Evolutionary conservation across 345 rosid species (phyloP), one percentile per base, ranked within the genome.

Genomic region (Clarkia xantiana): DNA sequence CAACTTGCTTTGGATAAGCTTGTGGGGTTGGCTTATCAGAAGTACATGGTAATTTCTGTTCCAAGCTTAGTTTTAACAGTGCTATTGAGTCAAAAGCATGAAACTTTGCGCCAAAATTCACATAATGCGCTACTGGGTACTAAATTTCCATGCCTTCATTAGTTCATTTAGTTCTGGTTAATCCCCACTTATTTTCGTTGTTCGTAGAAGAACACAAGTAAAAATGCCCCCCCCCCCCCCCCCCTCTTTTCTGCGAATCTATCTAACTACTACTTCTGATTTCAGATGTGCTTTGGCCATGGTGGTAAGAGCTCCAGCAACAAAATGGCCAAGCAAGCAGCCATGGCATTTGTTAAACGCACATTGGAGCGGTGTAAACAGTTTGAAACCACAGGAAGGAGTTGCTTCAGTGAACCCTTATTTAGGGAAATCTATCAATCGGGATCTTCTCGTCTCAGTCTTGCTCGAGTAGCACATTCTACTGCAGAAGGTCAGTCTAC

Each of bases 281-380:
- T 19, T 40, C 62, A 91, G 99, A 69, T 74, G 61, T 84, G 76
- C 56, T 55, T 87, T 59, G 83, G 85, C 56, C 76, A 76, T 18
- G 76, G 79, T 69, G 81, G 89, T 65, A 91, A 82, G 78, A 75
- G 80, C 66, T 76, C 90, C 56, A 68, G 65, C 65, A 81, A 65
- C 76, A 91, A 82, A 73, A 64, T 78, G 71, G 82, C 91, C 53
- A 87, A 78, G 76, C 96, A 87, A 61, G 84, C 96, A 62, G 84
- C 95, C 18, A 55, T 75, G 44, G 77, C 90, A 55, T 80, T 84
- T 63, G 80, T 86, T 54, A 91, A 74, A 62, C 76, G 80, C 47
- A 82, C 95, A 11, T 70, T 91, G 56, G 82, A 74, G 53, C 64
- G 72, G 51, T 84, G 76, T 65, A 85, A 68, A 62, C 69, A 71